These are phyloP conservation scores for Termitomyces sp. DNA, from an alignment of 768 basidiomycete genomes.

Conservation along the genomic window DNA sequence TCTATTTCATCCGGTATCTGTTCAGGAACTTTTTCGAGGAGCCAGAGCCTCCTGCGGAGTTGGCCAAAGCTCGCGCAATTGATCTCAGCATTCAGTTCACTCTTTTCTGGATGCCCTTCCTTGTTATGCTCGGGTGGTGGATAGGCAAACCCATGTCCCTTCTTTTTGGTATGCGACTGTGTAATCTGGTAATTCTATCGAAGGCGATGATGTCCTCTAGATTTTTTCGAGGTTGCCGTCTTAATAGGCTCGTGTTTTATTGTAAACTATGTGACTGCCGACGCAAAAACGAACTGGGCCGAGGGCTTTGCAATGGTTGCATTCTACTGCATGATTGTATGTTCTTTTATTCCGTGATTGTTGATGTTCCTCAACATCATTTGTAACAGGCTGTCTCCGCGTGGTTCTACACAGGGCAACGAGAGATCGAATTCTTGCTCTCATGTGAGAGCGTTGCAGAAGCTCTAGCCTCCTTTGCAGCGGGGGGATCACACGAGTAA, in stretches of 20 bases:
- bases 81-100: constrained; percentile 77
- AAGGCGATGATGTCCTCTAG: constrained; percentile 28
- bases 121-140: constrained; percentile 71
- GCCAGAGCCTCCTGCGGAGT: constrained; percentile 44
- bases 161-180: constrained; percentile 54
- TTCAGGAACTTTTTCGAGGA: constrained; percentile 37
- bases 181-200: not conserved
- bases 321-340: constrained; percentile 66
- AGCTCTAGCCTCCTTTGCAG: constrained; percentile 24
- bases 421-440: constrained; percentile 40
- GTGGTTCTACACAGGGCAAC: constrained; percentile 66
- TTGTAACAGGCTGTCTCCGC: constrained; percentile 49
- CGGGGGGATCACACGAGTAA: not conserved
- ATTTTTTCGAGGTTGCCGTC: constrained; percentile 65
- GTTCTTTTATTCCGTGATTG: constrained; percentile 6
- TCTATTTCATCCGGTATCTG: constrained; percentile 49
- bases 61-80: constrained; percentile 68
- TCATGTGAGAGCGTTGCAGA: constrained; percentile 34
- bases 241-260: constrained; percentile 68
- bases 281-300: constrained; percentile 77
- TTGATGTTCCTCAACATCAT: not conserved
- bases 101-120: constrained; percentile 76
- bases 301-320: constrained; percentile 65
- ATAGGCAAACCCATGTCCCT: constrained; percentile 53
- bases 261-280: constrained; percentile 78